phyloP scores from a whole-genome alignment of 2,329 filamentous ascomycete genomes.

The Fusarium verticillioides region DNA sequence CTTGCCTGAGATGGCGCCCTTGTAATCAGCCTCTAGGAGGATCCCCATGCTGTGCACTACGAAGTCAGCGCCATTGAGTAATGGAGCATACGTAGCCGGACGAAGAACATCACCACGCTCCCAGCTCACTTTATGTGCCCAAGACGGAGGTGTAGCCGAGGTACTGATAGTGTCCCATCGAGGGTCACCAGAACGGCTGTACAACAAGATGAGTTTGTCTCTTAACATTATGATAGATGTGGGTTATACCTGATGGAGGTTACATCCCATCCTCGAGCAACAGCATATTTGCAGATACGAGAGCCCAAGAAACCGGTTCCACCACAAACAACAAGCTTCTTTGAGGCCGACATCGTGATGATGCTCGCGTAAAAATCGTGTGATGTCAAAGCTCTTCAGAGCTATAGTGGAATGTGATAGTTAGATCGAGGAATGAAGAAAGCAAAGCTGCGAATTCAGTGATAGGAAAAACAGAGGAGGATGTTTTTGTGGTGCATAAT shows the following conservation, averaged over 20 bases:
- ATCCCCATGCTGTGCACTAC: constrained; percentile 98
- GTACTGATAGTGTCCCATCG: constrained; percentile 84
- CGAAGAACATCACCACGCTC: constrained; percentile 87
- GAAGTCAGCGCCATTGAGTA: constrained; percentile 81
- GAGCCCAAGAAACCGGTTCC: constrained; percentile 91
- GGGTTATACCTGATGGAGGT: constrained; percentile 83
- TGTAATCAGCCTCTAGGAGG: constrained; percentile 96
- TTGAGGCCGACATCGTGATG: constrained; percentile 67
- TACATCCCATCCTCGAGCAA: constrained; percentile 88
- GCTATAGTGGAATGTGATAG: constrained; percentile 5
- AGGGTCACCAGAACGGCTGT: constrained; percentile 89
- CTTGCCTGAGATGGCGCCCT: constrained; percentile 84
- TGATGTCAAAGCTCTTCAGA: constrained; percentile 21
- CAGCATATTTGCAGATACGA: constrained; percentile 91
- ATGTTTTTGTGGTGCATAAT: constrained; percentile 17
- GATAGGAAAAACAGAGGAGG: not conserved
- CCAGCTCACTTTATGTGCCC: constrained; percentile 88
- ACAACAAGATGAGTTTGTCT: constrained; percentile 32
- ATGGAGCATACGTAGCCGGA: constrained; percentile 79
- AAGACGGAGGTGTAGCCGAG: constrained; percentile 75
- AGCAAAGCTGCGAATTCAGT: not conserved
- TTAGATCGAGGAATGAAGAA: not conserved
- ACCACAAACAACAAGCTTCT: constrained; percentile 89
- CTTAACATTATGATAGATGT: not conserved
- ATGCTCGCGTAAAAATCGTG: constrained; percentile 35